Percentiles rank a stretch among this genome's conserved stretches.
Conservation (phyloP, 2,329 filamentous ascomycete species). For the Pseudocercospora eumusae region DNA sequence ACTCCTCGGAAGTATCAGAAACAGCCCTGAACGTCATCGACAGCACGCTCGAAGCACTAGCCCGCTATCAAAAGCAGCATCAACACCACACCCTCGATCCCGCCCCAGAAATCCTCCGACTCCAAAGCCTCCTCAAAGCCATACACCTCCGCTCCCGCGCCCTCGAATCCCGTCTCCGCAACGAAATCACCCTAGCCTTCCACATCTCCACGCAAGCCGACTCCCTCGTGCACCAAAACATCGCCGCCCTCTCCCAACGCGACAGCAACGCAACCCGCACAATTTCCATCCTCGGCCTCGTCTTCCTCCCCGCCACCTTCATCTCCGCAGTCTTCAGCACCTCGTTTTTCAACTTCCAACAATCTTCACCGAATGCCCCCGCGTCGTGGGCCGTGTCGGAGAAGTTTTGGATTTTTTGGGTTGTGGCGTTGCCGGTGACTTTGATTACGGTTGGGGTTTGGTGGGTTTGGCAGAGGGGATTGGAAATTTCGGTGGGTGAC, state of each 20-base stretch:
- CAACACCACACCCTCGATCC: not conserved
- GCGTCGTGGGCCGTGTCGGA: slow-evolving; percentile 19
- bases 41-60: slow-evolving; percentile 18
- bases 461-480: slow-evolving; percentile 26
- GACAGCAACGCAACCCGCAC: slow-evolving; percentile 31
- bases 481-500: too few relatives aligned
- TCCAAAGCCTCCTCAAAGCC: slow-evolving; percentile 25
- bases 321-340: slow-evolving; percentile 30
- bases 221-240: slow-evolving; percentile 23
- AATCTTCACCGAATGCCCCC: not conserved
- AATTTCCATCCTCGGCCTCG: slow-evolving; percentile 30
- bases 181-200: slow-evolving; percentile 35
- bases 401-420: slow-evolving; percentile 27
- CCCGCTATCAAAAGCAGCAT: not conserved
- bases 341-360: slow-evolving; percentile 27
- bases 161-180: slow-evolving; percentile 29
- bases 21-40: slow-evolving; percentile 24
- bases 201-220: slow-evolving; percentile 32
- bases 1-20: slow-evolving; percentile 26
- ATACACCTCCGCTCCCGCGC: slow-evolving; percentile 27
- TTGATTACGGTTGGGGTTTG: slow-evolving; percentile 18
- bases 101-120: slow-evolving; percentile 15
- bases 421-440: slow-evolving; percentile 22
- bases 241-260: slow-evolving; percentile 24
- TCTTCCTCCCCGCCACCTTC: slow-evolving; percentile 33